Conservation (phyloP, 768 basidiomycete genomes). For the Termitomyces sp. region DNA sequence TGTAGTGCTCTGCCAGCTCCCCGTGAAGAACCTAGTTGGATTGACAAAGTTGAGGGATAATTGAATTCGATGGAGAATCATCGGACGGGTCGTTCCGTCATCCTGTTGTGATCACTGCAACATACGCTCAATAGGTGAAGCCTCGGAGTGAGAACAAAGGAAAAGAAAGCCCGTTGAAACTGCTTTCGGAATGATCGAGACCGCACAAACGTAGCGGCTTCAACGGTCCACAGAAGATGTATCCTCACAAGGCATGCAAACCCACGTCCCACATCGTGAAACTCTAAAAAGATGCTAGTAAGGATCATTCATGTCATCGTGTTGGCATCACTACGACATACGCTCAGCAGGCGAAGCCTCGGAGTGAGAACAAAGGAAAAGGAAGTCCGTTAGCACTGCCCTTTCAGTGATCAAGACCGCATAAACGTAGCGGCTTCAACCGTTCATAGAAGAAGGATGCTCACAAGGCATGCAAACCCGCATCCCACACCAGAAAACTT, state of each 20-base stretch:
- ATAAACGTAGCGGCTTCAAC: not conserved
- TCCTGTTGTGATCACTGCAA: not conserved
- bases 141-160: not conserved
- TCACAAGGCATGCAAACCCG: not conserved
- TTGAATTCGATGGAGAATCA: no score
- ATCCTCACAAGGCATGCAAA: not conserved
- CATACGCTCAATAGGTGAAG: not conserved
- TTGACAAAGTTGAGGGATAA: no score
- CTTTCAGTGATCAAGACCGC: not conserved
- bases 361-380: not conserved
- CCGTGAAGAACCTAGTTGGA: not conserved
- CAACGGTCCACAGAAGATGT: not conserved
- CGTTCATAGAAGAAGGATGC: not conserved
- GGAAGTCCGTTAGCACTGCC: not conserved
- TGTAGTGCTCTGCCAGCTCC: not conserved
- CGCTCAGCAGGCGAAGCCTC: not conserved
- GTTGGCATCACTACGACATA: no score
- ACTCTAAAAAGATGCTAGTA: no score
- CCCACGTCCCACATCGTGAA: not conserved
- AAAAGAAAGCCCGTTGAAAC: not conserved
- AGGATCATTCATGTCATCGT: no score
- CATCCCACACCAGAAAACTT: not conserved
- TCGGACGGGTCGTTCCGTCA: not conserved
- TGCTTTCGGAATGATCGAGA: not conserved
- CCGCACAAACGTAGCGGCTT: not conserved